A percentile compares a stretch with the other conserved stretches of the same genome.
phyloP scores from a whole-genome alignment of 2,329 filamentous ascomycete species.

The Ophiostoma sp. region DNA sequence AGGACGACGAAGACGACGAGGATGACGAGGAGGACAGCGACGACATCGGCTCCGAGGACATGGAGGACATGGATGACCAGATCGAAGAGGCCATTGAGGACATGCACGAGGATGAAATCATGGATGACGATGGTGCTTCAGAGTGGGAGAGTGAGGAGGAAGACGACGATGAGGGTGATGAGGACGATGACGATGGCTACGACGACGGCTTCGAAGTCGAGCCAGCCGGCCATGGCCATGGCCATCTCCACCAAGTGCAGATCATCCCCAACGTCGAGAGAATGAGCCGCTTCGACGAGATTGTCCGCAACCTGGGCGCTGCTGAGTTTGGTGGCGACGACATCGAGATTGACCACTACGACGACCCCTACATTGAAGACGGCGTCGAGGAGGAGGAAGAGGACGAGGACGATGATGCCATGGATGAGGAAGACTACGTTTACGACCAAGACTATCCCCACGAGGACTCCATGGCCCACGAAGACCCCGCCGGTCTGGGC shows the following conservation, averaged over 20 bases:
- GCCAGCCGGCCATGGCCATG: not conserved
- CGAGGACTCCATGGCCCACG: slow-evolving; percentile 48
- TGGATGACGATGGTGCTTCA: slow-evolving; percentile 60
- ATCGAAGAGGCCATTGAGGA: slow-evolving; percentile 61
- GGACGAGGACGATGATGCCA: slow-evolving; percentile 70
- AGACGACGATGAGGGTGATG: slow-evolving; percentile 56
- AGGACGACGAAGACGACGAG: slow-evolving; percentile 61
- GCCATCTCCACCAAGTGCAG: slow-evolving; percentile 38
- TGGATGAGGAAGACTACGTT: slow-evolving; percentile 66
- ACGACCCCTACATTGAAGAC: slow-evolving; percentile 56
- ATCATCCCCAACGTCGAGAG: slow-evolving; percentile 56
- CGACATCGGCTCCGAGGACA: slow-evolving; percentile 47
- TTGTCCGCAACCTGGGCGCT: slow-evolving; percentile 26
- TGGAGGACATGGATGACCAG: slow-evolving; percentile 51
- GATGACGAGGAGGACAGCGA: slow-evolving; percentile 47
- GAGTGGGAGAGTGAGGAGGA: slow-evolving; percentile 63
- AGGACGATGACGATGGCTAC: slow-evolving; percentile 52
- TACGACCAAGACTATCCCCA: slow-evolving; percentile 60
- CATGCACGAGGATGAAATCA: slow-evolving; percentile 62
- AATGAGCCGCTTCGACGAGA: slow-evolving; percentile 46
- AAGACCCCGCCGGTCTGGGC: slow-evolving; percentile 45
- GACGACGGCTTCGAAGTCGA: not conserved
- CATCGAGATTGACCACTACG: slow-evolving; percentile 53
- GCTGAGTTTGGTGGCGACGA: slow-evolving; percentile 37
- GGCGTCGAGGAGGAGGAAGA: slow-evolving; percentile 62